Evolutionary conservation across 1,284 basidiomycete genomes (phyloP).

Genomic region (Cystobasidium sp.): DNA sequence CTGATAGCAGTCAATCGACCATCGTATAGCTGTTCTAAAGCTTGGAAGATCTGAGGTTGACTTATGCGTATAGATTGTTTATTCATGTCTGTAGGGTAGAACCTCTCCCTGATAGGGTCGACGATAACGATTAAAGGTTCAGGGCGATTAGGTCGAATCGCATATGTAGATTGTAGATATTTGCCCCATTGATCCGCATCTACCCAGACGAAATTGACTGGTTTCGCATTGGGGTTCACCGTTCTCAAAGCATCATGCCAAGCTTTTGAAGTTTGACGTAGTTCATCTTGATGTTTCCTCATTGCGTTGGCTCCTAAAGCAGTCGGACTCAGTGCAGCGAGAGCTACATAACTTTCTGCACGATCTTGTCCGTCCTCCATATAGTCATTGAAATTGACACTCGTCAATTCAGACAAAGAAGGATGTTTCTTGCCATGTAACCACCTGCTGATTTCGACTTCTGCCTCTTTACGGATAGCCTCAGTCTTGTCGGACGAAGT

Average conservation of each 20-base stretch:
- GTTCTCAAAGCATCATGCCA: slow-evolving; percentile 62
- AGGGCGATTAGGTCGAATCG: slow-evolving; percentile 61
- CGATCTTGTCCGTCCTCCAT: slow-evolving; percentile 67
- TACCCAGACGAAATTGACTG: slow-evolving; percentile 84
- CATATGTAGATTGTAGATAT: slow-evolving; percentile 88
- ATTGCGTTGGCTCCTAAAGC: slow-evolving; percentile 51
- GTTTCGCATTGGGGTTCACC: slow-evolving; percentile 57
- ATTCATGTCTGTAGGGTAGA: slow-evolving; percentile 66
- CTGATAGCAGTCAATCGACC: slow-evolving; percentile 65
- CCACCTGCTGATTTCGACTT: slow-evolving; percentile 61
- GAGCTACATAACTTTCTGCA: slow-evolving; percentile 72
- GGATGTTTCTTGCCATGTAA: slow-evolving; percentile 72
- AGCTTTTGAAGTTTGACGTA: slow-evolving; percentile 64
- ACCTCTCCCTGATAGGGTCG: slow-evolving; percentile 65
- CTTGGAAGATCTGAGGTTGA: slow-evolving; percentile 66
- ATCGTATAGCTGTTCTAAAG: slow-evolving; percentile 70
- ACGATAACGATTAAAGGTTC: slow-evolving; percentile 71
- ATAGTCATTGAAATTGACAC: slow-evolving; percentile 74
- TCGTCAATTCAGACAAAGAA: slow-evolving; percentile 69
- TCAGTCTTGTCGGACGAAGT: slow-evolving; percentile 28
- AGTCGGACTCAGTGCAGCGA: slow-evolving; percentile 62
- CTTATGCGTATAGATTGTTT: slow-evolving; percentile 66
- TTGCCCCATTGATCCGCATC: slow-evolving; percentile 75
- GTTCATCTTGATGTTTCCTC: slow-evolving; percentile 59
- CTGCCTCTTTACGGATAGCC: slow-evolving; percentile 24